Percentiles rank a stretch among this genome's conserved stretches.
Conservation (phyloP, 2,329 filamentous ascomycete genomes). For the Neonectria punicea region DNA sequence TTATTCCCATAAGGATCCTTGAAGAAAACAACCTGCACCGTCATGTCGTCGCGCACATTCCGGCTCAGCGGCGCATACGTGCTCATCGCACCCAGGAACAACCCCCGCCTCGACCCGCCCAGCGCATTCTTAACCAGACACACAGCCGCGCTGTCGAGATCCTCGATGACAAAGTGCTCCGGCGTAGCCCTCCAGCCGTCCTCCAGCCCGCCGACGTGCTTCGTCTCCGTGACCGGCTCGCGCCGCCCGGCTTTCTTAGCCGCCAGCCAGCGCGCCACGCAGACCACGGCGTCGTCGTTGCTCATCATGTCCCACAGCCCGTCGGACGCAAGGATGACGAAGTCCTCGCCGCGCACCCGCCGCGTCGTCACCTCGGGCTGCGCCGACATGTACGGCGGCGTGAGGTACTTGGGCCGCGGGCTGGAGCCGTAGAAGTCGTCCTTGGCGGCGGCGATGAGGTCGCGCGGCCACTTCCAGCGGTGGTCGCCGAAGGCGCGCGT, state of each 20-base stretch:
- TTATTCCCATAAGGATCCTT: slow-evolving; percentile 66
- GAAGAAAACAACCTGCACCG: slow-evolving; percentile 83
- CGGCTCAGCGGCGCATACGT: slow-evolving; percentile 77
- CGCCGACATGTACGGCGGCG: slow-evolving; percentile 75
- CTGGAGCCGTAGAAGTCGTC: slow-evolving; percentile 61
- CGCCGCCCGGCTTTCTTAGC: slow-evolving; percentile 41
- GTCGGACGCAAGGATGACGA: slow-evolving; percentile 74
- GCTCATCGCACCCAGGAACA: slow-evolving; percentile 78
- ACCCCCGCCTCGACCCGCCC: slow-evolving; percentile 78
- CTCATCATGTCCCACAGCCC: slow-evolving; percentile 73
- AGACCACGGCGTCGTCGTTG: slow-evolving; percentile 66
- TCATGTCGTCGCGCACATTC: slow-evolving; percentile 76
- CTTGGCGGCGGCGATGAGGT: slow-evolving; percentile 48
- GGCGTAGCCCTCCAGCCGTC: slow-evolving; percentile 42
- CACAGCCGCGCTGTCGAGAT: slow-evolving; percentile 79
- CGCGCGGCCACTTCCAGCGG: slow-evolving; percentile 72
- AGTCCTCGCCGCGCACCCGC: slow-evolving; percentile 59
- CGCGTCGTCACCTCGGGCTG: slow-evolving; percentile 72
- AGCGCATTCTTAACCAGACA: slow-evolving; percentile 85
- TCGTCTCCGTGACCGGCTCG: slow-evolving; percentile 36
- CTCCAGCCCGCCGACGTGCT: slow-evolving; percentile 29
- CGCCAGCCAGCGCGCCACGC: slow-evolving; percentile 65
- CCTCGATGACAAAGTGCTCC: slow-evolving; percentile 77
- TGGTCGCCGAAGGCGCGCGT: slow-evolving; percentile 76
- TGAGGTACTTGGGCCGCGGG: slow-evolving; percentile 56